Evolutionary conservation across 2,329 filamentous ascomycete genomes (phyloP).

Genomic region (Intubia oerlemansii): DNA sequence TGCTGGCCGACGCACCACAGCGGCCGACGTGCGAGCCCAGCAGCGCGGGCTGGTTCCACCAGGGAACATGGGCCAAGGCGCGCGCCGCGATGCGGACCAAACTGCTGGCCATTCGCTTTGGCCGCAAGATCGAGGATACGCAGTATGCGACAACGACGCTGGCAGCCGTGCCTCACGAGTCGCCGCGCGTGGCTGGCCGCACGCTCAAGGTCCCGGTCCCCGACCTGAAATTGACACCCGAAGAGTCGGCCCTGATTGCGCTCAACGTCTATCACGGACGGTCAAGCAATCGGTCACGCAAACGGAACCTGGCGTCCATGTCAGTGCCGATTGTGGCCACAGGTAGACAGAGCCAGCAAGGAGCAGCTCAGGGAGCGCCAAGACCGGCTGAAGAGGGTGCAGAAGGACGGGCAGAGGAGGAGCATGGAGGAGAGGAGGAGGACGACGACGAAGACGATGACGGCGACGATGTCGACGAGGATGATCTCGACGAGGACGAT

Average conservation of each 20-base stretch:
- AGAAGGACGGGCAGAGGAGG: neutral
- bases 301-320: constrained; percentile 5
- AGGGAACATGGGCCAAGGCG: constrained; percentile 62
- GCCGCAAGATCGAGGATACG: constrained; percentile 26
- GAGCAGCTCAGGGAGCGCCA: neutral
- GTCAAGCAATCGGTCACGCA: constrained; percentile 5
- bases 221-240: constrained; percentile 17
- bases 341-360: neutral
- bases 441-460: constrained; percentile 2
- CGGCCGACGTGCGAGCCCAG: constrained; percentile 34
- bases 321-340: constrained; percentile 6
- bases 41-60: constrained; percentile 66
- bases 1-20: constrained; percentile 43
- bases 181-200: constrained; percentile 10
- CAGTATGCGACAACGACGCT: constrained; percentile 7
- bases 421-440: neutral
- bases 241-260: constrained; percentile 11
- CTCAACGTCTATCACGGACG: constrained; percentile 6
- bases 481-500: neutral
- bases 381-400: neutral
- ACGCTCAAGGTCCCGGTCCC: constrained; percentile 18
- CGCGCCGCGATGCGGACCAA: constrained; percentile 80
- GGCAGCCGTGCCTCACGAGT: constrained; percentile 16
- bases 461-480: neutral
- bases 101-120: constrained; percentile 43